phyloP scores from a whole-genome alignment of 768 basidiomycete genomes.

The Porphyrellus cyaneotinctus region DNA sequence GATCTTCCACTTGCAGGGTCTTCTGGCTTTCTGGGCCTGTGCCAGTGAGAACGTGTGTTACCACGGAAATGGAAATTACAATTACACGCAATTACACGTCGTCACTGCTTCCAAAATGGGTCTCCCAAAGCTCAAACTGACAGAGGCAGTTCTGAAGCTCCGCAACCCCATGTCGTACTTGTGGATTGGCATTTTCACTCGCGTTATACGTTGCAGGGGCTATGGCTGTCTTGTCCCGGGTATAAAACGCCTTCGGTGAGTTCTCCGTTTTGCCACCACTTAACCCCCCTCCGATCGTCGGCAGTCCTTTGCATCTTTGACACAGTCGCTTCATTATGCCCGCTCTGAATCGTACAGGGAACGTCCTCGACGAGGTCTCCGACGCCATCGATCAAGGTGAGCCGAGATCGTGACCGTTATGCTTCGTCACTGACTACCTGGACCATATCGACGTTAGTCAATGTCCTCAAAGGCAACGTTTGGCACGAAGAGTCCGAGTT shows the following conservation, averaged over 20 bases:
- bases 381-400: conserved; percentile 49
- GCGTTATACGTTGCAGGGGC: conserved; percentile 9
- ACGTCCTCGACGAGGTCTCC: conserved; percentile 40
- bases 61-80: conserved; percentile 9
- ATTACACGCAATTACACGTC: conserved; percentile 13
- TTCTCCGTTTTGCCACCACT: conserved; percentile 1
- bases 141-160: conserved; percentile 13
- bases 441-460: conserved; percentile 42
- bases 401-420: conserved; percentile 8
- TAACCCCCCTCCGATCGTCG: background rate
- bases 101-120: conserved; percentile 16
- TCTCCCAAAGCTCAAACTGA: background rate
- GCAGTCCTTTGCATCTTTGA: background rate
- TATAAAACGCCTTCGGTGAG: conserved; percentile 17
- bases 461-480: conserved; percentile 57
- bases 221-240: conserved; percentile 3
- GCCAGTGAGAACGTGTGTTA: conserved; percentile 7
- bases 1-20: conserved; percentile 13
- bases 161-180: conserved; percentile 19
- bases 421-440: background rate
- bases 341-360: conserved; percentile 25
- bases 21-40: background rate
- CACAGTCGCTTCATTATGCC: conserved; percentile 19
- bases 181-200: conserved; percentile 12
- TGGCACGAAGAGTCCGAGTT: conserved; percentile 59